A percentile compares a stretch with the other conserved stretches of the same genome.
These are phyloP conservation scores for Annulohypoxylon moriforme DNA, from an alignment of 495 filamentous ascomycete genomes.

Conservation along the genomic window DNA sequence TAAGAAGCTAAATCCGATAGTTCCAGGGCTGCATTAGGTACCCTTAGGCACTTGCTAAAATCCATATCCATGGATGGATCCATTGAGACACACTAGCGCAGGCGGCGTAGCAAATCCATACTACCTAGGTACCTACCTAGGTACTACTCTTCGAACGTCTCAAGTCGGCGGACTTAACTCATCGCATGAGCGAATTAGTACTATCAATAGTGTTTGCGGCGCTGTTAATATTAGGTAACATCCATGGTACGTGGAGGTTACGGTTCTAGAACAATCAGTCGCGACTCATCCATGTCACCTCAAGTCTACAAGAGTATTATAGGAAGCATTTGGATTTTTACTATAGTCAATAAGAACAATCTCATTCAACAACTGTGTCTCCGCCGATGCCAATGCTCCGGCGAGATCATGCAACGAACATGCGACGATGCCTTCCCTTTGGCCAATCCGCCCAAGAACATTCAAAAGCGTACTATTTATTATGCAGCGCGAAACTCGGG, in stretches of 20 bases:
- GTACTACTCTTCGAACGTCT: neutral
- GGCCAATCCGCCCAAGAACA: constrained; percentile 38
- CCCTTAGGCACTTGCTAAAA: too few relatives aligned
- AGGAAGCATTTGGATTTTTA: neutral
- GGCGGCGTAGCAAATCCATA: neutral
- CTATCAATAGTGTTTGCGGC: neutral
- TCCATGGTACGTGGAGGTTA: neutral
- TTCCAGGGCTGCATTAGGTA: neutral
- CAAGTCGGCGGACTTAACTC: neutral
- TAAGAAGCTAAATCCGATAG: neutral
- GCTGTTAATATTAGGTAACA: neutral
- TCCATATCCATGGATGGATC: too few relatives aligned
- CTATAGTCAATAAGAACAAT: constrained; percentile 28
- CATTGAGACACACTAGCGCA: neutral
- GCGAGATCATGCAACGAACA: constrained; percentile 36
- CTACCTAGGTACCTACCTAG: too few relatives aligned
- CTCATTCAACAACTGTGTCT: constrained; percentile 42
- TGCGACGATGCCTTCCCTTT: constrained; percentile 33
- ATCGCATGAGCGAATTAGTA: neutral
- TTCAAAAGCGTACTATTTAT: constrained; percentile 34
- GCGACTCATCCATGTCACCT: neutral
- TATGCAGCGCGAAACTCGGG: constrained; percentile 20
- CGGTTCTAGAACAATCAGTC: neutral
- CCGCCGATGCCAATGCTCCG: constrained; percentile 39
- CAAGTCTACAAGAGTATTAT: neutral